Conservation (phyloP, 2,329 filamentous ascomycete genomes). For the Coniochaeta sp. region DNA sequence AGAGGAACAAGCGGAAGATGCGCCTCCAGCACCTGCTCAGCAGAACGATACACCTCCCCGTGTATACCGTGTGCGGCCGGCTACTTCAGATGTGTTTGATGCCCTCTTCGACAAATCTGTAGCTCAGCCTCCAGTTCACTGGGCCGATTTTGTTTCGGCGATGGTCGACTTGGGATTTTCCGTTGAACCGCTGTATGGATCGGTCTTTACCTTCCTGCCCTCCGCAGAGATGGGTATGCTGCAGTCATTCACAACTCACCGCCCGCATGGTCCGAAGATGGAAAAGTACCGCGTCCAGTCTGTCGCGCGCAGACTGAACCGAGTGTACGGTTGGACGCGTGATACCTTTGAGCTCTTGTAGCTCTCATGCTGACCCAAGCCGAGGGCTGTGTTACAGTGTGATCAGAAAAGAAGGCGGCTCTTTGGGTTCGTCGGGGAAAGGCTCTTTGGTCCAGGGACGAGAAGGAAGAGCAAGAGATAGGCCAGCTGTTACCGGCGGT, state of each 20-base stretch:
- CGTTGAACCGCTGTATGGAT: constrained; percentile 31
- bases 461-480: no score
- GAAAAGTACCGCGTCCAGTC: constrained; percentile 22
- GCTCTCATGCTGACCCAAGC: no score
- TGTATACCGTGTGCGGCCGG: constrained; percentile 28
- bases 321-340: constrained; percentile 28
- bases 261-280: constrained; percentile 28
- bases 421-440: no score
- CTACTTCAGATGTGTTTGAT: constrained; percentile 29
- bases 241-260: constrained; percentile 26
- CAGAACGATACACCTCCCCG: constrained; percentile 4
- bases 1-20: constrained; percentile 32
- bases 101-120: constrained; percentile 23
- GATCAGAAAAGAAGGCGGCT: no score
- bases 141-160: constrained; percentile 30
- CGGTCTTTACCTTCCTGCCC: constrained; percentile 31
- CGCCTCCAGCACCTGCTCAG: constrained; percentile 12
- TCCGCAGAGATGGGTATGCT: constrained; percentile 17
- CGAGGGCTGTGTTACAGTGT: no score
- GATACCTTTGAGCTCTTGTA: constrained; percentile 27
- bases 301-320: constrained; percentile 22
- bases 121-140: constrained; percentile 23
- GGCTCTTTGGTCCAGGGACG: no score
- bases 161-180: constrained; percentile 35
- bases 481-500: no score